A percentile compares a stretch with the other conserved stretches of the same genome.
phyloP scores from a whole-genome alignment of 116 monocot genomes.

The Trichopus zeylanicus region DNA sequence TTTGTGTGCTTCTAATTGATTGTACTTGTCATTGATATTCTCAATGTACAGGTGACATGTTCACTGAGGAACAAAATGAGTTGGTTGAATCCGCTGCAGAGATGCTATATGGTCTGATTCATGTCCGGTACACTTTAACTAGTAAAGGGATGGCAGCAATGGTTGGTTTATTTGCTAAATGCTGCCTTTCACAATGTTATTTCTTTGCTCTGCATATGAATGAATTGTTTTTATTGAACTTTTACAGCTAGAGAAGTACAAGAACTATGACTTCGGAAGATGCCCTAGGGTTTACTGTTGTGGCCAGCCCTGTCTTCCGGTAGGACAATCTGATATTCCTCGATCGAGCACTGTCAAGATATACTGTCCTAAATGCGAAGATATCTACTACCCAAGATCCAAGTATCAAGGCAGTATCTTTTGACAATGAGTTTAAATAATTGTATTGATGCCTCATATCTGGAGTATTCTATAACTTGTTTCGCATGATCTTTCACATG shows the following conservation, averaged over 20 bases:
- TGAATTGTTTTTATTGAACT: background rate
- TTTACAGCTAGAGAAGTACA: slow-evolving; percentile 65
- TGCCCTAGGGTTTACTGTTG: slow-evolving; percentile 77
- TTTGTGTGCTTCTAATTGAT: background rate
- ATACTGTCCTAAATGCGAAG: slow-evolving; percentile 75
- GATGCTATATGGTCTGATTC: slow-evolving; percentile 78
- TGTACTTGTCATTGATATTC: background rate
- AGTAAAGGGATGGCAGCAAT: slow-evolving; percentile 80
- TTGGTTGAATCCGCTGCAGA: slow-evolving; percentile 79
- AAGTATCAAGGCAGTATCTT: slow-evolving; percentile 94
- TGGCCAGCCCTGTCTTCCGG: slow-evolving; percentile 73
- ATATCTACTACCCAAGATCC: slow-evolving; percentile 72
- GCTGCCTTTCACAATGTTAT: background rate
- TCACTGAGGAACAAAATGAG: slow-evolving; percentile 77
- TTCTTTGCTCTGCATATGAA: background rate
- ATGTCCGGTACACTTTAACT: slow-evolving; percentile 67
- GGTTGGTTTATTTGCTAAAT: slow-evolving; percentile 26
- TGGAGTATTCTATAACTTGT: background rate
- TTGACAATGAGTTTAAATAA: background rate
- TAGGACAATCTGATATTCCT: slow-evolving; percentile 69
- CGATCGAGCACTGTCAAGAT: slow-evolving; percentile 71
- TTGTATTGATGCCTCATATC: background rate
- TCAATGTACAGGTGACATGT: slow-evolving; percentile 54
- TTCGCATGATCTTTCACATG: too few relatives aligned
- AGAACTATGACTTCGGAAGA: slow-evolving; percentile 75